Evolutionary conservation across 129 eudicot species (phyloP).

Genomic region (Cynara cardunculus): DNA sequence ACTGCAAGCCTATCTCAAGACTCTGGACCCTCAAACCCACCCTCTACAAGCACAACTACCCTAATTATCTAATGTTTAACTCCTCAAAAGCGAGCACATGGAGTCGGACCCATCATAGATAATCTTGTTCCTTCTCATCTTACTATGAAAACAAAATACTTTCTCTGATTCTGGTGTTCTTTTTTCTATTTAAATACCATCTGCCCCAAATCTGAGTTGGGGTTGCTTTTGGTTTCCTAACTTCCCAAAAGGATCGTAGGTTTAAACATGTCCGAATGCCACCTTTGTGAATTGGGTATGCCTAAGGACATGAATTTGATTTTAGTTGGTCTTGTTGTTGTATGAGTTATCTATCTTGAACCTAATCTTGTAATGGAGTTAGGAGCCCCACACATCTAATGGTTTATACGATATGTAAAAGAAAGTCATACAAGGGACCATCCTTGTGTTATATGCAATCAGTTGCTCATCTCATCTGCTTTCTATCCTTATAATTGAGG

Average conservation of each 20-base stretch:
- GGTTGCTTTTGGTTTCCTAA: conserved; percentile 2
- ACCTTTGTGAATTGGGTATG: background rate
- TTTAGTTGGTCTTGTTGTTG: background rate
- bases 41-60: background rate
- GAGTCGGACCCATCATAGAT: conserved; percentile 30
- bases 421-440: conserved; percentile 37
- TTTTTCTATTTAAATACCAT: conserved; percentile 1
- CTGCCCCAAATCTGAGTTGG: background rate
- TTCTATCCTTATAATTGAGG: conserved; percentile 29
- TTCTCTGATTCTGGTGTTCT: conserved; percentile 12
- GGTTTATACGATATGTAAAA: conserved; percentile 11
- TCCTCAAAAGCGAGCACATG: conserved; percentile 27
- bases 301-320: background rate
- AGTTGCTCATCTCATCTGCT: conserved; percentile 19
- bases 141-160: conserved; percentile 15
- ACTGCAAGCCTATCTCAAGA: background rate
- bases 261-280: background rate
- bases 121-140: conserved; percentile 23
- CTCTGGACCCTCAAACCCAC: background rate
- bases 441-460: conserved; percentile 8
- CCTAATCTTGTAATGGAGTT: conserved; percentile 4
- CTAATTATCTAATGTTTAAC: conserved; percentile 6
- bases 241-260: background rate
- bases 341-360: conserved; percentile 4
- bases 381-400: conserved; percentile 26